phyloP scores from a whole-genome alignment of 73 alveolate genomes.

The Paramecium caudatum region DNA sequence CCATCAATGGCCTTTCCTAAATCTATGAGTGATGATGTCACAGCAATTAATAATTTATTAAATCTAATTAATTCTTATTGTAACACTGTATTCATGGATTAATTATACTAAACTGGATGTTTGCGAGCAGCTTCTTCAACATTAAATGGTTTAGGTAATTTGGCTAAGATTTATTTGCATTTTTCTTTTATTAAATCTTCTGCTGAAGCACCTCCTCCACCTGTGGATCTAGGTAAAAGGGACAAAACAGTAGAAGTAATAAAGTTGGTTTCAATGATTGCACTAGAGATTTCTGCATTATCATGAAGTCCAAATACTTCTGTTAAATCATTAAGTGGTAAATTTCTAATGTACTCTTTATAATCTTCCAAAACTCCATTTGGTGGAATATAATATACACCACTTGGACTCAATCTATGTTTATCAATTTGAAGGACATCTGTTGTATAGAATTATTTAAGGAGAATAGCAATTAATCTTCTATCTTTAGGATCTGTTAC shows the following conservation, averaged over 20 bases:
- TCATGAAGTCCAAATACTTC: conserved; percentile 99
- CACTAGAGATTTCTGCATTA: conserved; percentile 99
- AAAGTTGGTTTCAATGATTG: conserved; percentile 96
- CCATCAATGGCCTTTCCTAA: conserved; percentile 98
- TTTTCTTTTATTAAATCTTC: conserved; percentile 95
- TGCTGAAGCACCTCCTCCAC: conserved; percentile 95
- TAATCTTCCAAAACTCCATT: conserved; percentile 89
- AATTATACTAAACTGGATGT: conserved; percentile 97
- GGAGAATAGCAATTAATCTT: conserved; percentile 89
- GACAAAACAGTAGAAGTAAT: conserved; percentile 92
- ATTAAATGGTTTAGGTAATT: conserved; percentile 95
- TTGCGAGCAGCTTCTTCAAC: conserved; percentile 92
- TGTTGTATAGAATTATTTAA: conserved; percentile 95
- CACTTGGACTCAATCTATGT: conserved; percentile 84
- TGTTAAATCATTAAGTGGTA: conserved; percentile 95
- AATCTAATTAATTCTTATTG: conserved; percentile 97
- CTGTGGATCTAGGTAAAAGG: conserved; percentile 95
- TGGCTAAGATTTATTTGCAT: conserved; percentile 90
- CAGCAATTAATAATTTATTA: conserved; percentile 91
- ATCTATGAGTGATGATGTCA: conserved; percentile 88
- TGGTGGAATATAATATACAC: conserved; percentile 92
- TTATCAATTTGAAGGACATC: conserved; percentile 93
- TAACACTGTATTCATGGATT: conserved; percentile 98
- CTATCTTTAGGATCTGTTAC: conserved; percentile 99
- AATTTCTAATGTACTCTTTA: conserved; percentile 89